Evolutionary conservation across 345 rosid genomes (phyloP).

Genomic region (Eucalyptus grandis): DNA sequence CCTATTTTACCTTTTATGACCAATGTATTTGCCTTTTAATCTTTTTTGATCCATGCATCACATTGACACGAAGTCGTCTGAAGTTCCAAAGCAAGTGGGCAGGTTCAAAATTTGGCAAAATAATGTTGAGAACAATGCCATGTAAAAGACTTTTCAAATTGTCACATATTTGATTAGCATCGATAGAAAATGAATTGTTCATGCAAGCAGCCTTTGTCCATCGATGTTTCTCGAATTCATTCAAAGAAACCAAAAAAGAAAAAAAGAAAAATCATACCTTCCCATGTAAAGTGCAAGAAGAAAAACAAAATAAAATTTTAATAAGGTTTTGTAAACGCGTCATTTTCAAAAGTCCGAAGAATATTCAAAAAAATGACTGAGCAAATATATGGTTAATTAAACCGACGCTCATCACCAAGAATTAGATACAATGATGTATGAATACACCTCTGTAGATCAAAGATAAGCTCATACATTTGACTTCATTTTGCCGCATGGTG

Average conservation of each 20-base stretch:
- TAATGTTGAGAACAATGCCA: not conserved
- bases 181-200: not conserved
- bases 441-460: not conserved
- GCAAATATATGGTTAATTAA: not conserved
- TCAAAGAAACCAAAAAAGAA: not conserved
- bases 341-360: not conserved
- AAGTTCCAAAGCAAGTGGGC: not conserved
- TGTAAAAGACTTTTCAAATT: not conserved
- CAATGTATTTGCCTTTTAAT: not conserved
- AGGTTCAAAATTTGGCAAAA: not conserved
- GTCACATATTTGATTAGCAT: not conserved
- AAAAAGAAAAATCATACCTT: too few relatives aligned
- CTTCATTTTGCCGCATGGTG: too few relatives aligned
- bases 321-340: too few relatives aligned
- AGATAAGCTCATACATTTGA: not conserved
- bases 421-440: not conserved
- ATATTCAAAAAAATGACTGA: not conserved
- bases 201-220: not conserved
- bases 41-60: not conserved
- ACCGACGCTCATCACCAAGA: not conserved
- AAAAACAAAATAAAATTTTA: too few relatives aligned
- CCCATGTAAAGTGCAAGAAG: not conserved
- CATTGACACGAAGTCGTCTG: not conserved
- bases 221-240: not conserved
- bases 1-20: not conserved